phyloP scores from a whole-genome alignment of 768 basidiomycete species.

The Cubamyces lactineus region DNA sequence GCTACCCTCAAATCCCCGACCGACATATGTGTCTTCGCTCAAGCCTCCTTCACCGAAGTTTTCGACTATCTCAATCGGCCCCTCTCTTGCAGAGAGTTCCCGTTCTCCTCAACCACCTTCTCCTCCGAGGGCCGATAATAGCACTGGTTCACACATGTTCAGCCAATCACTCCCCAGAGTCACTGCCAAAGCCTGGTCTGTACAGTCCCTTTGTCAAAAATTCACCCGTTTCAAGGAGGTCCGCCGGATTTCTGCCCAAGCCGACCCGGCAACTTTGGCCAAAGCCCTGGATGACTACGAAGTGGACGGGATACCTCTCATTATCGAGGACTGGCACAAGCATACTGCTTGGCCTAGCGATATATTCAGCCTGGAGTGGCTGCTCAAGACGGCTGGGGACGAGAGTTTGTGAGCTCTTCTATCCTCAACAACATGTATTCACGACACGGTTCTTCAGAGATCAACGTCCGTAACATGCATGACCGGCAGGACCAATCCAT shows the following conservation, averaged over 20 bases:
- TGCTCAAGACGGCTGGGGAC: conserved; percentile 39
- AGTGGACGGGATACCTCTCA: conserved; percentile 55
- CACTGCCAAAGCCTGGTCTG: conserved; percentile 55
- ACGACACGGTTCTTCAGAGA: conserved; percentile 42
- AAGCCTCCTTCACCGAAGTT: not conserved
- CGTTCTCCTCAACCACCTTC: not conserved
- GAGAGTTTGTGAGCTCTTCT: conserved; percentile 30
- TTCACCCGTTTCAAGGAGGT: conserved; percentile 48
- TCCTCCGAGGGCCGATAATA: not conserved
- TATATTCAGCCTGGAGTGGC: conserved; percentile 60
- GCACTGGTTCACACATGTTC: not conserved
- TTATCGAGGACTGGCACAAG: conserved; percentile 64
- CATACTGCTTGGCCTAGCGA: conserved; percentile 56
- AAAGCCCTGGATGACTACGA: conserved; percentile 51
- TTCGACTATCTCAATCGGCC: not conserved
- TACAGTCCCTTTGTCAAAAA: conserved; percentile 43
- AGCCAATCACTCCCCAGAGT: conserved; percentile 1
- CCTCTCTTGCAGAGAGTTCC: not conserved
- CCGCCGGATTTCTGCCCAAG: conserved; percentile 42
- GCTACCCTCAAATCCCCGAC: too few relatives aligned
- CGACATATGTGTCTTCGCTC: too few relatives aligned
- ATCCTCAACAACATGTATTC: conserved; percentile 19
- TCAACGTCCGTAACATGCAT: conserved; percentile 66
- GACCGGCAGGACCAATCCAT: conserved; percentile 57
- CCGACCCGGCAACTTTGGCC: conserved; percentile 30